Evolutionary conservation across 2,329 filamentous ascomycete species (phyloP).

Genomic region (Microdochium trichocladiopsis): DNA sequence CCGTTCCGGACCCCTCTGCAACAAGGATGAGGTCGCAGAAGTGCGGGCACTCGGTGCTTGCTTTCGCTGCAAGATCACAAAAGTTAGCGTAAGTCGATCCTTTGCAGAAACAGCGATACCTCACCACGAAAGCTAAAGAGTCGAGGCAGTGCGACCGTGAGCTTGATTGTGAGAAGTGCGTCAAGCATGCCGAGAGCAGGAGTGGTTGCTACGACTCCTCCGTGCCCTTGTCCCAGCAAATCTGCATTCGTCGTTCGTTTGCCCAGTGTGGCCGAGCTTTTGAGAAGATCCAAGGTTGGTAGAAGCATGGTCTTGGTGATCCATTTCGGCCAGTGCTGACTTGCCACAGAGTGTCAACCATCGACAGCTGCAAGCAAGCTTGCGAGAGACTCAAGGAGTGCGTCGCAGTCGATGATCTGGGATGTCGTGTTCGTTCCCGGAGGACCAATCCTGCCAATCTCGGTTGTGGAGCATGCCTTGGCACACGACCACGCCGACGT

Average conservation of each 20-base stretch:
- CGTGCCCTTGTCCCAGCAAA: conserved; percentile 15
- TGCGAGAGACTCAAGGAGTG: neutral
- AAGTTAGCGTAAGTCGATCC: conserved; percentile 33
- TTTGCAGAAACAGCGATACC: conserved; percentile 12
- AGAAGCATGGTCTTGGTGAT: neutral
- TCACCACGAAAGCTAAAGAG: conserved; percentile 1
- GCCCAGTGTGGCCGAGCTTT: conserved; percentile 11
- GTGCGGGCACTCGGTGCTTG: conserved; percentile 42
- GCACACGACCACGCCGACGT: neutral
- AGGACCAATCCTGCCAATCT: neutral
- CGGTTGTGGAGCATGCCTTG: neutral
- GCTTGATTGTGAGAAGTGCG: conserved; percentile 22
- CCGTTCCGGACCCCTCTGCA: conserved; percentile 18
- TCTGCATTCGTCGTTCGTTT: conserved; percentile 14
- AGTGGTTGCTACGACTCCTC: conserved; percentile 12
- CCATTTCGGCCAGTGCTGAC: neutral
- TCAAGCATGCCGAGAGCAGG: conserved; percentile 9
- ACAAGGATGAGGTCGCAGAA: conserved; percentile 35
- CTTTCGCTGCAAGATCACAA: conserved; percentile 38
- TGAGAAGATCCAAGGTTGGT: conserved; percentile 14
- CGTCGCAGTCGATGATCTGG: neutral
- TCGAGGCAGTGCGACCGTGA: conserved; percentile 25
- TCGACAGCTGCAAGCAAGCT: neutral
- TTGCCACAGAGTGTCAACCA: neutral
- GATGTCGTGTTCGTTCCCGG: neutral